Evolutionary conservation across 208 protist species (phyloP), one percentile per base, ranked within the genome.

Genomic region (Trichomonas vaginalis): DNA sequence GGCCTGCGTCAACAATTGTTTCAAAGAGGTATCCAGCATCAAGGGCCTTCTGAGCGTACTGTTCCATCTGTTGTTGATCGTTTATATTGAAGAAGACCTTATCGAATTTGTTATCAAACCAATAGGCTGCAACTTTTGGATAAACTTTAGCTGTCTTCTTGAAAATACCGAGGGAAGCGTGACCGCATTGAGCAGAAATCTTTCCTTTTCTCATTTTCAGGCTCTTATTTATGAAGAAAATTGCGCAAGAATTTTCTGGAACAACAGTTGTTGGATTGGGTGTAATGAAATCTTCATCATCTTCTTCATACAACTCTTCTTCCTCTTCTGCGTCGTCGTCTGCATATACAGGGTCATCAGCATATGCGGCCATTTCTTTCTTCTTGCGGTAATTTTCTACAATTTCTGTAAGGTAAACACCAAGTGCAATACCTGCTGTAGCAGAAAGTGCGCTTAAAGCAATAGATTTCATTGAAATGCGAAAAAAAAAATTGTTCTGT

Each of bases 1-100:
- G 45, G 0, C 96, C 96, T 17, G 96, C 96, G 86, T 97, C 96
- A 14, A 95, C 35, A 80, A 83, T 96, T 32, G 23, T 48, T 27
- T 12, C 32, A 0, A 96, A 80, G 23, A 32, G 23, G 4, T 40
- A 42, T n/a, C 9, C 4, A 10, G 83, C 40, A 51, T 95, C 88
- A 14, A 56, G 61, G 17, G 27, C n/a, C n/a, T 46, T 49, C 27
- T 90, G 35, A n/a, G 12, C 62, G 32, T 80, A 17, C 17, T 6
- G 4, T 48, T 90, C 40, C 35, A 15, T 90, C 42, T 86, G 79
- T 14, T 17, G 6, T 6, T 46, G n/a, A 39, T 21, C 42, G 40
- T 48, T 46, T 23, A 14, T 10, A 48, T 37, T 45, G 23, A 48
- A 90, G 27, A 80, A 80, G 9, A n/a, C 4, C 32, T 80, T 80